Evolutionary conservation across 2,329 filamentous ascomycete genomes (phyloP), one percentile per base, ranked within the genome.

Genomic region (Penicillium aurantiogriseum): DNA sequence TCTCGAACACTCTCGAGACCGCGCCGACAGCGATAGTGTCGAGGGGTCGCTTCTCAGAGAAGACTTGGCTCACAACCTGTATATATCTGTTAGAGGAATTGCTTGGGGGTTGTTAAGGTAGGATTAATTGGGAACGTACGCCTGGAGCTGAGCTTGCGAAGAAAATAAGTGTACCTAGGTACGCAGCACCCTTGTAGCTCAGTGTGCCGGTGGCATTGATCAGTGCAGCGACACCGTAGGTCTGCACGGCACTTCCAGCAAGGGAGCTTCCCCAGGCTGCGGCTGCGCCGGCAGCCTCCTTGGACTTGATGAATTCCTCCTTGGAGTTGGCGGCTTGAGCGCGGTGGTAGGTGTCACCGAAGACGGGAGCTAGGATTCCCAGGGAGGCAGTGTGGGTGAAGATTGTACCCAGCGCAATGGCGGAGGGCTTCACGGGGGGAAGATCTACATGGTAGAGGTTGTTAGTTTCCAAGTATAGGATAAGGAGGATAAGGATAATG

Each of bases 141-240:
- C 87, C 86, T 65, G 93, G 93, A 70, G 92, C 92, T 71, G 91
- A 88, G 67, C 88, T 92, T 67, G 93, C 93, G 64, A 92, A 84
- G 84, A 97, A 97, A 82, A 97, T 89, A 75, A 97, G 81, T 60
- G 84, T 84, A 67, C 94, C 94, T 60, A 97, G 83, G 81, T 97
- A 97, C 56, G 93, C 91, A 63, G 94, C 92, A 68, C 94, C 94
- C 86, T 96, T 97, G 84, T 97, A 97, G 80, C 86, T 92, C 63
- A 97, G 83, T 54, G 93, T 97, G 65, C 91, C 92, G 42, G 93
- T 97, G 66, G 92, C 92, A 77, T 97, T 97, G 83, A 93, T 89
- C 66, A 96, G 81, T 61, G 92, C 92, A 67, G 88, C 92, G 63
- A 96, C 88, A 74, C 91, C 92, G 73, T 96, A 96, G 62, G 88